These are phyloP conservation scores for Gardenia jasminoides DNA, from an alignment of 257 asterid genomes.

Conservation along the genomic window DNA sequence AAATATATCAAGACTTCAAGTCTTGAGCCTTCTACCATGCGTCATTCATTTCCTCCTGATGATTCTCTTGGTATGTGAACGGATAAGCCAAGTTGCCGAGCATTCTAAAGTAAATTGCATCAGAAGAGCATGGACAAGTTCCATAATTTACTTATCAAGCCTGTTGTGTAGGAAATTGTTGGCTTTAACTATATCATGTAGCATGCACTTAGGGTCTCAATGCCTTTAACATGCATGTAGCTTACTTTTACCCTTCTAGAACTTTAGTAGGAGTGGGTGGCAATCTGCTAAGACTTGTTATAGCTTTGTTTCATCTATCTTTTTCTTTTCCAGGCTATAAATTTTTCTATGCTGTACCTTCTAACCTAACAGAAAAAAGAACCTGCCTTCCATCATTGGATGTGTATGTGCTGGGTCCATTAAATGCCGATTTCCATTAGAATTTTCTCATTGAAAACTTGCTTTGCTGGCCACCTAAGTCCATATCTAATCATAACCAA, in stretches of 20 bases:
- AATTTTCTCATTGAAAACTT: background rate
- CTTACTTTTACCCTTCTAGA: background rate
- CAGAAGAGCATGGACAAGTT: background rate
- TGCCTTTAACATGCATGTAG: background rate
- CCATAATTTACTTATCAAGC: background rate
- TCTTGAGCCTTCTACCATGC: background rate
- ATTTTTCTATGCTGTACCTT: background rate
- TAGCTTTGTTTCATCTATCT: background rate
- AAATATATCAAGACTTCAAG: background rate
- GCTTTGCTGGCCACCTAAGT: background rate
- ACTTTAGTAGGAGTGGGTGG: too few relatives aligned
- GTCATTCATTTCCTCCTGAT: background rate
- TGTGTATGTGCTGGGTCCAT: background rate
- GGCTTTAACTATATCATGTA: background rate
- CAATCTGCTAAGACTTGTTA: background rate
- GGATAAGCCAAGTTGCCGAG: background rate
- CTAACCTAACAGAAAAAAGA: background rate
- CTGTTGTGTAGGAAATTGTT: background rate
- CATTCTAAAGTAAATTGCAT: background rate
- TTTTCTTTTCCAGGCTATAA: background rate
- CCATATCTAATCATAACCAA: background rate
- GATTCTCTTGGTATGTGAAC: background rate
- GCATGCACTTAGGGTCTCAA: background rate
- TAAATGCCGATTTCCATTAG: background rate
- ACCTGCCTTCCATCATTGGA: background rate